Percentiles rank a stretch among this genome's conserved stretches.
These are phyloP conservation scores for Colletotrichum salicis DNA, from an alignment of 2,329 filamentous ascomycete genomes.

Conservation along the genomic window DNA sequence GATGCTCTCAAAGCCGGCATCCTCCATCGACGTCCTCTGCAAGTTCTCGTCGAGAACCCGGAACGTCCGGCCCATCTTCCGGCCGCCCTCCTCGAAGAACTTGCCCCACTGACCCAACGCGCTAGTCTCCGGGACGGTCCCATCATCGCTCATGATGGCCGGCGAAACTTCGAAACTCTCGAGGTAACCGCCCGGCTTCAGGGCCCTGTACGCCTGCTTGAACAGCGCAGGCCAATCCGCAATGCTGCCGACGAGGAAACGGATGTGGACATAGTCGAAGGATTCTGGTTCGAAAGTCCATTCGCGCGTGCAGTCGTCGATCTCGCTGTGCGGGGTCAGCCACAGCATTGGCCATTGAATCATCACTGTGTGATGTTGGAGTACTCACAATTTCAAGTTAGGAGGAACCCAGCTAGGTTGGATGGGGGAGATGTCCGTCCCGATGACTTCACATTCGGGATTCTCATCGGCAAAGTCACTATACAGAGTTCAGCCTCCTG, in stretches of 20 bases:
- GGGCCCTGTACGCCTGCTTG: constrained; percentile 57
- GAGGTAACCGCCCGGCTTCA: constrained; percentile 59
- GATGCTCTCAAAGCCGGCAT: constrained; percentile 42
- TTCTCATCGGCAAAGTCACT: constrained; percentile 61
- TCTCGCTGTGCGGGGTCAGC: constrained; percentile 50
- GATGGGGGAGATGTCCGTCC: constrained; percentile 68
- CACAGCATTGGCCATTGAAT: constrained; percentile 45
- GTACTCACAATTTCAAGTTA: constrained; percentile 57
- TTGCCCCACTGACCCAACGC: constrained; percentile 48
- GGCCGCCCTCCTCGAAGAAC: constrained; percentile 47
- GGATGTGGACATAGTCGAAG: constrained; percentile 70
- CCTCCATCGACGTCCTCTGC: constrained; percentile 44
- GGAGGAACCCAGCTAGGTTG: constrained; percentile 66
- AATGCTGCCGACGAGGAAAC: constrained; percentile 63
- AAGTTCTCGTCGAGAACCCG: constrained; percentile 43
- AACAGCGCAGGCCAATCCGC: constrained; percentile 63
- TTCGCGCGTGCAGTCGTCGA: constrained; percentile 68
- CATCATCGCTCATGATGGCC: constrained; percentile 44
- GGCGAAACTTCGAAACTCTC: constrained; percentile 51
- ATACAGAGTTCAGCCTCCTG: background rate
- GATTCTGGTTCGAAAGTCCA: constrained; percentile 57
- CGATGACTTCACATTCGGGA: constrained; percentile 57
- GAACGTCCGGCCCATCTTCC: constrained; percentile 45
- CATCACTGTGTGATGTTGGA: background rate
- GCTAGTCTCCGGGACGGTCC: constrained; percentile 41